phyloP scores from a whole-genome alignment of 331 rosid genomes.

The Pyrus hybrid region DNA sequence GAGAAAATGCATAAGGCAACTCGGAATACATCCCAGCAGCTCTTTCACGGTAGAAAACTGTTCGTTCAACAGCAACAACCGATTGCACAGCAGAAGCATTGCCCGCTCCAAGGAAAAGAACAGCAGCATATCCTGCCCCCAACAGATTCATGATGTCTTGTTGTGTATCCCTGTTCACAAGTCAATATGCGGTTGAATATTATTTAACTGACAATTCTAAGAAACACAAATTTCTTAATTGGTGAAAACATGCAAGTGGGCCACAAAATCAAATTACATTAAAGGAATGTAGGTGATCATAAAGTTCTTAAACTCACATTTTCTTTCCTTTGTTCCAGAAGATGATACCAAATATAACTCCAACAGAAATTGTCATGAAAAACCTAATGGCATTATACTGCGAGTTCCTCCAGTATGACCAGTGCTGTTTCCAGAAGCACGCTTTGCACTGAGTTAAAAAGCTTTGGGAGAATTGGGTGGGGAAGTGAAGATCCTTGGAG shows the following conservation, averaged over 20 bases:
- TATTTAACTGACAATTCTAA: background rate
- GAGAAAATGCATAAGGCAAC: constrained; percentile 21
- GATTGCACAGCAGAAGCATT: constrained; percentile 19
- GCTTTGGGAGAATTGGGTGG: constrained; percentile 20
- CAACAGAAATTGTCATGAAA: constrained; percentile 9
- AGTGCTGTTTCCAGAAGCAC: constrained; percentile 33
- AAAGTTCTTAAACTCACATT: background rate
- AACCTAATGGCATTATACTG: constrained; percentile 16
- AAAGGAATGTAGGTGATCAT: background rate
- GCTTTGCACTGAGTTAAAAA: constrained; percentile 22
- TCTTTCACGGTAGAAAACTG: constrained; percentile 26
- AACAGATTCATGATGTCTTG: constrained; percentile 11
- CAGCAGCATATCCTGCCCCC: constrained; percentile 18
- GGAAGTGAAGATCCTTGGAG: constrained; percentile 23
- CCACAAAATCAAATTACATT: no score
- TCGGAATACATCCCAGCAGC: constrained; percentile 30
- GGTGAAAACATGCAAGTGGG: background rate
- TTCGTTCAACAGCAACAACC: constrained; percentile 16
- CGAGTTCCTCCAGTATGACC: constrained; percentile 35
- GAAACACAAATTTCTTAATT: background rate
- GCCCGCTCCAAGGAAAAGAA: constrained; percentile 12
- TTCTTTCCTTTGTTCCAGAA: constrained; percentile 15
- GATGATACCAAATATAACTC: constrained; percentile 20
- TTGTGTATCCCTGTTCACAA: constrained; percentile 2
- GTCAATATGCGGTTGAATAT: background rate